Evolutionary conservation across 1,284 basidiomycete species (phyloP).

Genomic region (Naganishia sp.): DNA sequence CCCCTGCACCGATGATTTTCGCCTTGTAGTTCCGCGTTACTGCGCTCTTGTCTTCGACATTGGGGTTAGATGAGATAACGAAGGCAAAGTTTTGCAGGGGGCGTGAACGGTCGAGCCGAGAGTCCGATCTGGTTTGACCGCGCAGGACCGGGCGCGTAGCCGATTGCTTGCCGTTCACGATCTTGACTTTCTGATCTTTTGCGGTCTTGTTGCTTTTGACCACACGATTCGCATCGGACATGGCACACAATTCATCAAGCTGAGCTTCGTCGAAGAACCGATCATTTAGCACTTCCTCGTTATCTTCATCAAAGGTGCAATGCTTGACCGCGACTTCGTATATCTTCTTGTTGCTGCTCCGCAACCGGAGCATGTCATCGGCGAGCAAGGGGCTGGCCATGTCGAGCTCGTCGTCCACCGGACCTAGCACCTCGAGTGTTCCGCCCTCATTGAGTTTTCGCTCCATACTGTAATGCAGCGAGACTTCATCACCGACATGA

Average conservation of each 20-base stretch:
- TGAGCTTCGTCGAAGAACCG: conserved; percentile 3
- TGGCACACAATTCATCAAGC: conserved; percentile 5
- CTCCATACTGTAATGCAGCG: not conserved
- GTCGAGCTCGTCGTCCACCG: conserved; percentile 3
- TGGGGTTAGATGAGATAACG: not conserved
- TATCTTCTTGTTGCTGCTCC: not conserved
- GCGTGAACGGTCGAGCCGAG: conserved; percentile 2
- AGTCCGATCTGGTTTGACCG: conserved; percentile 1
- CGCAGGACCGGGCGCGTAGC: not conserved
- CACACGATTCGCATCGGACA: not conserved
- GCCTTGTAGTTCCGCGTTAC: not conserved
- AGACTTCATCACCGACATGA: conserved; percentile 11
- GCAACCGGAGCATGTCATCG: conserved; percentile 9
- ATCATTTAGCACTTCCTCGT: conserved; percentile 11
- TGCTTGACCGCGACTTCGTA: conserved; percentile 19
- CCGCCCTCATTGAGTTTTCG: conserved; percentile 8
- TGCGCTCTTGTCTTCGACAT: not conserved
- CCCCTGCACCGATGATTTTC: conserved; percentile 15
- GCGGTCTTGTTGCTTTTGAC: not conserved
- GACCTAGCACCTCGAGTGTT: conserved; percentile 5
- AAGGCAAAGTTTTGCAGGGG: conserved; percentile 22
- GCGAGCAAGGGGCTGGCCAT: conserved; percentile 12
- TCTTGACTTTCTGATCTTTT: not conserved
- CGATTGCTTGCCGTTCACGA: not conserved
- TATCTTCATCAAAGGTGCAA: conserved; percentile 16